These are phyloP conservation scores for Zygoascus sp. DNA, from an alignment of 1,139 yeast genomes.

Conservation along the genomic window DNA sequence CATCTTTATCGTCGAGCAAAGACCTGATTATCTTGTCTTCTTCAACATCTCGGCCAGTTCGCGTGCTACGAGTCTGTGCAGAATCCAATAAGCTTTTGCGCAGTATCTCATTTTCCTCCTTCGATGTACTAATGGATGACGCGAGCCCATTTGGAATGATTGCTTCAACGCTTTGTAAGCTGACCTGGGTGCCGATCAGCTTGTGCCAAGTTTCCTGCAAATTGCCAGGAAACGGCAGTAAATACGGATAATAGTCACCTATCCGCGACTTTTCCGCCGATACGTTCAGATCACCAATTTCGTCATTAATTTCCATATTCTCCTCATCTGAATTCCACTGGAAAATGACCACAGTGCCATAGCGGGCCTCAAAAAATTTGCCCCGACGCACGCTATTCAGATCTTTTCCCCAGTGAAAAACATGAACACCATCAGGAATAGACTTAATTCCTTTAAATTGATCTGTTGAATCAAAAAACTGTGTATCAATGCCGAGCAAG, in stretches of 20 bases:
- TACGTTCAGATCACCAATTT: conserved; percentile 33
- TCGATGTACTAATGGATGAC: conserved; percentile 40
- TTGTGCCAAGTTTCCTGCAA: conserved; percentile 26
- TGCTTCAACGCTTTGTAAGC: conserved; percentile 19
- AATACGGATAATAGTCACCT: conserved; percentile 31
- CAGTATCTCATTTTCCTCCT: conserved; percentile 39
- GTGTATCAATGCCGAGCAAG: conserved; percentile 39
- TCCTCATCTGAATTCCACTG: conserved; percentile 33
- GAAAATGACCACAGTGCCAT: conserved; percentile 24
- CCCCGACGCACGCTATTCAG: conserved; percentile 31
- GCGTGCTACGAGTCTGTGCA: conserved; percentile 21
- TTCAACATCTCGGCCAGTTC: conserved; percentile 16
- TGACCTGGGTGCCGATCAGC: conserved; percentile 21
- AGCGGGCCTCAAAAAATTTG: conserved; percentile 28
- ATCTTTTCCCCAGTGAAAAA: conserved; percentile 38
- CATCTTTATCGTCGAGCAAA: conserved; percentile 25
- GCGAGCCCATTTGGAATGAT: conserved; percentile 28
- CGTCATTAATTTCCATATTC: conserved; percentile 28
- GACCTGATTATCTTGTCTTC: conserved; percentile 33
- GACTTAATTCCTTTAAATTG: conserved; percentile 37
- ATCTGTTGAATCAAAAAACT: conserved; percentile 37
- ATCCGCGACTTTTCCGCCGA: conserved; percentile 28
- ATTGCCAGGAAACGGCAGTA: conserved; percentile 32
- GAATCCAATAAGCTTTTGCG: conserved; percentile 31
- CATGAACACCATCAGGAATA: conserved; percentile 38